A percentile compares a stretch with the other conserved stretches of the same genome.
phyloP scores from a whole-genome alignment of 1,284 basidiomycete species.

The Caloboletus firmus region DNA sequence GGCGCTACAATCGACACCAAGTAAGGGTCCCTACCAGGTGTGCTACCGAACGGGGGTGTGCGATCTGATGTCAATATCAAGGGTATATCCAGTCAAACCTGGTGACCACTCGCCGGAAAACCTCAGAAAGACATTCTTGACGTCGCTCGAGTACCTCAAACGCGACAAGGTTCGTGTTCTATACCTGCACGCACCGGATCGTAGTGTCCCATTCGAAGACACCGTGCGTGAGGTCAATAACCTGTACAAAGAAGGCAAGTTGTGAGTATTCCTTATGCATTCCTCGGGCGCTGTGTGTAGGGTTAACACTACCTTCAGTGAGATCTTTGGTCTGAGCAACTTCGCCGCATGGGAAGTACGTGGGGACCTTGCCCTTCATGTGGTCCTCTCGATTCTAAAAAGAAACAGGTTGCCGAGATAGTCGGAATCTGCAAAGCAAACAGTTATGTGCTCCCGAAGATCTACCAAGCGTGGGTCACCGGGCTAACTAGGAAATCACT shows the following conservation, averaged over 20 bases:
- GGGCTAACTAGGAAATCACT: too few relatives aligned
- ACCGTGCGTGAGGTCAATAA: slow-evolving; percentile 49
- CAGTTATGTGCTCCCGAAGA: slow-evolving; percentile 50
- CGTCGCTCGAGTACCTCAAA: slow-evolving; percentile 35
- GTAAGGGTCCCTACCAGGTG: slow-evolving; percentile 22
- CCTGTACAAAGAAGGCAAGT: slow-evolving; percentile 41
- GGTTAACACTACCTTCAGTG: slow-evolving; percentile 7
- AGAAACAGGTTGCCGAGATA: slow-evolving; percentile 51
- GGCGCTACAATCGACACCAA: slow-evolving; percentile 51
- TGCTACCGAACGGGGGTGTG: not conserved
- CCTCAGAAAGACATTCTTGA: slow-evolving; percentile 35
- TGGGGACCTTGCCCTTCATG: not conserved
- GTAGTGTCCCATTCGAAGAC: slow-evolving; percentile 48
- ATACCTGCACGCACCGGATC: slow-evolving; percentile 55
- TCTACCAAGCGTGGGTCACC: slow-evolving; percentile 47
- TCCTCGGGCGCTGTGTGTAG: not conserved
- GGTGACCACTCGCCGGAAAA: slow-evolving; percentile 35
- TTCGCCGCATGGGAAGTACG: slow-evolving; percentile 30
- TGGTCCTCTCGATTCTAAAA: not conserved
- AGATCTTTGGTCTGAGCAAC: slow-evolving; percentile 35
- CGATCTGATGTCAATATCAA: slow-evolving; percentile 12
- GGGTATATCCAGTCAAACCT: slow-evolving; percentile 37
- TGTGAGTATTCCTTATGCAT: slow-evolving; percentile 23
- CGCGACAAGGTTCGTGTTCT: slow-evolving; percentile 40
- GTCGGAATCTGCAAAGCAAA: slow-evolving; percentile 52